Evolutionary conservation across 257 asterid genomes (phyloP).

Genomic region (Solanum sparsipilum): DNA sequence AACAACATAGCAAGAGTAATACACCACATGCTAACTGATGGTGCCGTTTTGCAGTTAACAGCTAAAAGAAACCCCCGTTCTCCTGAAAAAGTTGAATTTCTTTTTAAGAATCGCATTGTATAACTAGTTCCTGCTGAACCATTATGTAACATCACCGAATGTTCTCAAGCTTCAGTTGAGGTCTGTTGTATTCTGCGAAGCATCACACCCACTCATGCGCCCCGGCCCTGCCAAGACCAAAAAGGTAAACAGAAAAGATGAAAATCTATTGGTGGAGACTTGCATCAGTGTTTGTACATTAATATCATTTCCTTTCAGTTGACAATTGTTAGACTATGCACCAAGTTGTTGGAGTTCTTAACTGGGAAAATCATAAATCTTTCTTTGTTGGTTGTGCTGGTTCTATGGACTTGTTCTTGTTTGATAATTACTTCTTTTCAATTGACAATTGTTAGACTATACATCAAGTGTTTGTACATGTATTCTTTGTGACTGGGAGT

Average conservation of each 20-base stretch:
- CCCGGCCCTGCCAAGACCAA: background rate
- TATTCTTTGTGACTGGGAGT: no score
- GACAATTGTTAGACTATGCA: background rate
- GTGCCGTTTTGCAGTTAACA: slow-evolving; percentile 78
- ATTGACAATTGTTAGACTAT: no score
- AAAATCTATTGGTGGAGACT: background rate
- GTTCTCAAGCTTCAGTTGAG: background rate
- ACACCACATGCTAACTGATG: slow-evolving; percentile 63
- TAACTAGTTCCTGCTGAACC: background rate
- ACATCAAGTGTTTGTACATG: no score
- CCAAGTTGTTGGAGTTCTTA: background rate
- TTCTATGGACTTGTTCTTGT: background rate
- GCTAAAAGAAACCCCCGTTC: slow-evolving; percentile 41
- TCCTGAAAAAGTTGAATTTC: slow-evolving; percentile 36
- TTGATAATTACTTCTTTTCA: background rate
- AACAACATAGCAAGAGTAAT: slow-evolving; percentile 71
- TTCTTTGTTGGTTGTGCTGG: background rate
- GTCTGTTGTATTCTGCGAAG: background rate
- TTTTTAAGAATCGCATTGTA: slow-evolving; percentile 47
- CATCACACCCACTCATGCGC: background rate
- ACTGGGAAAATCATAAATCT: background rate
- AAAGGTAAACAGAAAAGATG: background rate
- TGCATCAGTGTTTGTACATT: background rate
- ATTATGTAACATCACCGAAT: background rate
- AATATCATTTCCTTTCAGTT: background rate